These are phyloP conservation scores for Schoenoplectus triqueter DNA, from an alignment of 202 grass and related monocot species.

Conservation along the genomic window DNA sequence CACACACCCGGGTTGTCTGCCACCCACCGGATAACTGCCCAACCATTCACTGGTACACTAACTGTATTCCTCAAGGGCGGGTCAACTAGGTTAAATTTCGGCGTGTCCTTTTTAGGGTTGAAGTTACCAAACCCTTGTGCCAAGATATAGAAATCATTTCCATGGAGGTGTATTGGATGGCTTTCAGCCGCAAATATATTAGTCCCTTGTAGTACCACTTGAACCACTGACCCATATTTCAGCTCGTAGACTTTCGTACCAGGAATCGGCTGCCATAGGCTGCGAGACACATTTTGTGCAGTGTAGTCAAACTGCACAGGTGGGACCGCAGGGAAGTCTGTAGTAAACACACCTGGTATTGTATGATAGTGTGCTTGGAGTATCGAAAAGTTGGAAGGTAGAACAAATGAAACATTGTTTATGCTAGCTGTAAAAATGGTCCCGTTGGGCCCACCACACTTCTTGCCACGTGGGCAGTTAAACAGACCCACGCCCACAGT, in stretches of 20 bases:
- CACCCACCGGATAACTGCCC: conserved; percentile 80
- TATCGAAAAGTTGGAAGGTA: conserved; percentile 61
- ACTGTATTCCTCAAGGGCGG: conserved; percentile 92
- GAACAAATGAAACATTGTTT: conserved; percentile 88
- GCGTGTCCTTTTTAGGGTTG: conserved; percentile 46
- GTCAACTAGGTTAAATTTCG: conserved; percentile 76
- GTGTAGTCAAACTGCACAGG: conserved; percentile 86
- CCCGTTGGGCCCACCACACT: conserved; percentile 73
- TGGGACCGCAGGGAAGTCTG: conserved; percentile 69
- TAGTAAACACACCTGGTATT: conserved; percentile 55
- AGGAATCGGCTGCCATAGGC: conserved; percentile 61
- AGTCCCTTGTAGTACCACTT: conserved; percentile 83
- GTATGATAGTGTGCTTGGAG: conserved; percentile 65
- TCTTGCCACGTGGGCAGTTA: conserved; percentile 49
- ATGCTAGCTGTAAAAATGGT: conserved; percentile 77
- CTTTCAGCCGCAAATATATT: conserved; percentile 81
- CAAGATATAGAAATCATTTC: conserved; percentile 84
- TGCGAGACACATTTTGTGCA: conserved; percentile 65
- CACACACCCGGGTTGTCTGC: conserved; percentile 85
- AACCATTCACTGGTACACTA: conserved; percentile 77
- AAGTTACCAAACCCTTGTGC: conserved; percentile 80
- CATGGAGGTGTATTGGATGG: conserved; percentile 90
- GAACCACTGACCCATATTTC: conserved; percentile 69
- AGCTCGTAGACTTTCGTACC: conserved; percentile 74
- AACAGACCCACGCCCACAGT: conserved; percentile 68